Base-by-base conservation (phyloP, 495 filamentous ascomycete genomes). In the Viridothelium virens region DNA sequence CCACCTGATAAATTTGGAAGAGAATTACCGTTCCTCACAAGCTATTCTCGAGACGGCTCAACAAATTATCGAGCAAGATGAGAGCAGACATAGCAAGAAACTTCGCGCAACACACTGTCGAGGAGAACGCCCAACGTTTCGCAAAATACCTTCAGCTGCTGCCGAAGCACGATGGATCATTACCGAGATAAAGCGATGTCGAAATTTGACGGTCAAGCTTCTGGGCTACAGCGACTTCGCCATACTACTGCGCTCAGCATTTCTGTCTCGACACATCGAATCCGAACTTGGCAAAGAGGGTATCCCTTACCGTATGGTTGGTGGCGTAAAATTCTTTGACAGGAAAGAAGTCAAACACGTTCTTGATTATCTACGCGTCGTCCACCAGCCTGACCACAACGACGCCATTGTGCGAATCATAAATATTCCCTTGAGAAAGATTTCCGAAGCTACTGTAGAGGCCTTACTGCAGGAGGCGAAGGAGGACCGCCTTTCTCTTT, bases 1-100 rank as follows among this genome's bases (percentile, higher is more conserved):
- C 0, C 82, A 89, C 0, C 84, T 92, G 25, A 87, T 97, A 25
- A 85, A 91, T 18, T 80, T 99, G n/a, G 91, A 96, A 71, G 87
- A 96, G 65, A 99, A 97, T 68, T 99, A 99, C 74, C 85, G 95
- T 41, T 97, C 94, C 16, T 96, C 91, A 10, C 91, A 86, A 31
- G 87, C 87, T n/a, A 97, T 99, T 67, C 80, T 99, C 38, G 80
- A 83, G 46, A 81, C 89, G 4, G 96, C 95, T 0, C 79, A 94
- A 53, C 84, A 87, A 66, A 87, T 99, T 66, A 97, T 99, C 66
- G 85, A 97, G 73, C 95, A 99, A 78, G 95, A 99, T 77, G 80
- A 81, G 38, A 83, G 84, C 14, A 81, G 95, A 65, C 91, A 90
- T 25, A 79, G 86, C 64, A 97, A 96, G 74, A 81, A 81, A 2